These are phyloP conservation scores for Leccinum cinnamomeum DNA, from an alignment of 1,284 basidiomycete genomes.

Conservation along the genomic window DNA sequence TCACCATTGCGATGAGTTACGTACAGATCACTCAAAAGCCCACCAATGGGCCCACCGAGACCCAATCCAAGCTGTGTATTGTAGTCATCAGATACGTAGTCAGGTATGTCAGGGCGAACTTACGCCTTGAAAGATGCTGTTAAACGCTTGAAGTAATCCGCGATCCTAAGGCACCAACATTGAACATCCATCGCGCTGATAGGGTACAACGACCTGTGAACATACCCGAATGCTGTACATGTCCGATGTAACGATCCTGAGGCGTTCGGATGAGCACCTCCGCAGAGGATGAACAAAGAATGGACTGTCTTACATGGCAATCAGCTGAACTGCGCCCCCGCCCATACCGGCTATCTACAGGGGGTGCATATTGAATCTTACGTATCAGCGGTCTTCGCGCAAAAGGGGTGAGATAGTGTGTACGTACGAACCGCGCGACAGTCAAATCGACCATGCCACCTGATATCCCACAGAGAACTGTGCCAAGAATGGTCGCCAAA, in stretches of 20 bases:
- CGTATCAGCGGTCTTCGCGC: not conserved
- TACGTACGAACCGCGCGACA: constrained; percentile 18
- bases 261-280: not conserved
- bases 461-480: constrained; percentile 18
- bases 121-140: constrained; percentile 6
- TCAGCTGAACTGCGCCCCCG: constrained; percentile 13
- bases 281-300: not conserved
- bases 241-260: constrained; percentile 17
- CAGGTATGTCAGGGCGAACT: not conserved
- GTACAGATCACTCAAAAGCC: constrained; percentile 16
- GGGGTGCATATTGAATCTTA: not conserved
- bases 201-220: not conserved
- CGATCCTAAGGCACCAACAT: constrained; percentile 6
- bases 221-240: constrained; percentile 17
- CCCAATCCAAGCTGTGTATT: constrained; percentile 15
- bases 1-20: not conserved
- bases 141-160: constrained; percentile 16
- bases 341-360: constrained; percentile 18
- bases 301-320: constrained; percentile 9
- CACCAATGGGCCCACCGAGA: constrained; percentile 18
- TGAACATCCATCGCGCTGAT: not conserved
- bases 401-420: not conserved
- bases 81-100: not conserved
- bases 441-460: constrained; percentile 11
- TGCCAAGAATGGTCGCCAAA: constrained; percentile 10